These are phyloP conservation scores for Piromyces sp. DNA, from an alignment of 192 early-diverging fungal genomes.

Conservation along the genomic window DNA sequence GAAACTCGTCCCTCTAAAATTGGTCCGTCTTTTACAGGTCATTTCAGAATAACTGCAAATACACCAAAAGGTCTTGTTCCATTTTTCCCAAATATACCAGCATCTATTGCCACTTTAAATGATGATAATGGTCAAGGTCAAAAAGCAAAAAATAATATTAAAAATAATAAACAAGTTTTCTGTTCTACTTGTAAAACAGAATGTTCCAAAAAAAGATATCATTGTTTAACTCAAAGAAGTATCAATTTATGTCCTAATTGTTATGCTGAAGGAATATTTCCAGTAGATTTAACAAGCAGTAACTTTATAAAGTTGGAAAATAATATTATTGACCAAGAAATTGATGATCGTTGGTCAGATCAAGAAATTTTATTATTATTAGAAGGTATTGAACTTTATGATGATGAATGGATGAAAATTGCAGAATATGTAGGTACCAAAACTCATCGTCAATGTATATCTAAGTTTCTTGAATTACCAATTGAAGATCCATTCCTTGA, in stretches of 20 bases:
- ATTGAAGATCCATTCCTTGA: conserved; percentile 9
- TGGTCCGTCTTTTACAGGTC: conserved; percentile 92
- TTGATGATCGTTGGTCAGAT: conserved; percentile 47
- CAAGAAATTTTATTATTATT: conserved; percentile 71
- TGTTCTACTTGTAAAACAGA: conserved; percentile 76
- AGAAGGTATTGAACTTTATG: conserved; percentile 84
- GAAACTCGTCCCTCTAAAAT: conserved; percentile 75
- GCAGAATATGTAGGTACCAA: conserved; percentile 83
- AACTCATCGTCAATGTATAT: conserved; percentile 76
- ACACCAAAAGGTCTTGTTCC: conserved; percentile 85
- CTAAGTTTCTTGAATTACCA: conserved; percentile 37
- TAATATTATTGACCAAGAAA: background rate
- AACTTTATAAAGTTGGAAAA: conserved; percentile 71
- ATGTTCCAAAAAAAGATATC: conserved; percentile 62
- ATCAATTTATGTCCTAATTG: conserved; percentile 73
- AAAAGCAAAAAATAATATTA: background rate
- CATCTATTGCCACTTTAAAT: background rate
- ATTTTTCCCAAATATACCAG: conserved; percentile 42
- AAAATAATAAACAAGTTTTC: background rate
- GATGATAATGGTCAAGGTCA: background rate
- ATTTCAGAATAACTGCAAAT: conserved; percentile 91
- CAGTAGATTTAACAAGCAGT: conserved; percentile 56
- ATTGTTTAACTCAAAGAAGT: conserved; percentile 50
- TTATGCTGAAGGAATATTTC: conserved; percentile 82
- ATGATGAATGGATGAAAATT: conserved; percentile 84